Evolutionary conservation across 1,284 basidiomycete genomes (phyloP), one percentile per base, ranked within the genome.

Genomic region (Porphyrellus sp.): DNA sequence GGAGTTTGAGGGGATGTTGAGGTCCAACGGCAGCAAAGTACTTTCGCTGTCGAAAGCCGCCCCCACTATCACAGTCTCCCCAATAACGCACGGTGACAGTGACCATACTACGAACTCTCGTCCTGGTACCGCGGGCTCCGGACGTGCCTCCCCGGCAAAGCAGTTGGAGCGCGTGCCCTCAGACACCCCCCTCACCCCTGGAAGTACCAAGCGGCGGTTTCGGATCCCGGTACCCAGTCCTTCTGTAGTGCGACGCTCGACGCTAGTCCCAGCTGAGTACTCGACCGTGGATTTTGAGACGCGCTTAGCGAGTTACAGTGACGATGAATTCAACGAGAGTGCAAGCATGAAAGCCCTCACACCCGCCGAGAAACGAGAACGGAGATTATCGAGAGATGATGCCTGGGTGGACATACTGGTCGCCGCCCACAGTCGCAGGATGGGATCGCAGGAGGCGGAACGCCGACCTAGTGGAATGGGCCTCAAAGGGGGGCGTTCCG

Each of bases 331-430:
- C 40, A 74, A 72, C 55, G 64, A 64, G 49, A 63, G 60, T 30
- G 60, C 58, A 8, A 64, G 59, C 45, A 40, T 54, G 48, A 62
- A 65, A 49, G 61, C 60, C 13, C 59, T 63, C 40, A 62, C 60
- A 9, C 58, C 59, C 7, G 59, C 71, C 30, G 68, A 74, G 41
- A 80, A 75, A 73, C 79, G 80, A 54, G 73, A 77, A 52, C 74
- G 79, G 49, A 68, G 81, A 51, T 73, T 78, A 62, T 79, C 78
- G n/a, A 81, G 79, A 57, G 78, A 82, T 53, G 86, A 89, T 63
- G 85, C 85, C 2, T 89, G 87, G 86, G 85, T 89, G 56, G 91
- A 93, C 71, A 93, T 93, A 40, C 73, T 93, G 6, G 88, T 93
- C 11, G 85, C 85, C 39, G 82, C 76, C 42, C 82, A 80, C 54